Base-by-base conservation (phyloP, 805 yeast genomes). In the Sungouiella blattae region DNA sequence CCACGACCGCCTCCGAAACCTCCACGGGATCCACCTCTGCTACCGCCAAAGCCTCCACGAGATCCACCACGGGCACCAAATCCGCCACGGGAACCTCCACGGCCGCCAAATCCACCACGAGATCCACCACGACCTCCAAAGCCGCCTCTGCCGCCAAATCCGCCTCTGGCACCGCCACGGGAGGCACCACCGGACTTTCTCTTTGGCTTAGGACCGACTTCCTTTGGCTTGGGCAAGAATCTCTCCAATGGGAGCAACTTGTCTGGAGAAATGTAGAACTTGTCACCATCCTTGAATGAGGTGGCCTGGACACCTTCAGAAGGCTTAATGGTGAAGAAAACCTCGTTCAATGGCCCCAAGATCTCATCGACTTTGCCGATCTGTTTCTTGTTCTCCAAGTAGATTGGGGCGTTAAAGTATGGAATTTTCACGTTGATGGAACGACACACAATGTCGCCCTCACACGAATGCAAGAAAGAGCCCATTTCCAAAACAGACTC, bases 341-440 rank as follows among this genome's bases (percentile, higher is more conserved):
- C 97, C 67, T 93, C 98, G 60, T 93, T 93, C 60, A 93, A 69
- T 31, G 98, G 98, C 33, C 99, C 99, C 50, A 93, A 75, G 45
- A 93, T 93, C 73, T 93, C 99, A 62, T 93, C 99, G 40, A 93
- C 95, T 64, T 93, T 93, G 54, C 99, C 99, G 31, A 93, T 81
- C 58, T 84, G 93, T 17, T 95, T 83, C 67, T 93, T 93, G 75
- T 93, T 91, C 62, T 93, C 98, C 51, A 93, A 75, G 63, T 83
- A 93, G 53, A 93, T 89, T 60, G 98, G 98, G 18, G 99, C 99
- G 68, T 93, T 93, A 77, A 93, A 93, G 64, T 91, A 93, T 55
- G 99, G 98, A 50, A 93, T 74, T 71, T 91, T 91, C 39, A 87
- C 80, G 62, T 93, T 93, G 55, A 86, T 85, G 32, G 97, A 88